These are phyloP conservation scores for Sporothrix curviconia DNA, from an alignment of 2,329 filamentous ascomycete species.

Conservation along the genomic window DNA sequence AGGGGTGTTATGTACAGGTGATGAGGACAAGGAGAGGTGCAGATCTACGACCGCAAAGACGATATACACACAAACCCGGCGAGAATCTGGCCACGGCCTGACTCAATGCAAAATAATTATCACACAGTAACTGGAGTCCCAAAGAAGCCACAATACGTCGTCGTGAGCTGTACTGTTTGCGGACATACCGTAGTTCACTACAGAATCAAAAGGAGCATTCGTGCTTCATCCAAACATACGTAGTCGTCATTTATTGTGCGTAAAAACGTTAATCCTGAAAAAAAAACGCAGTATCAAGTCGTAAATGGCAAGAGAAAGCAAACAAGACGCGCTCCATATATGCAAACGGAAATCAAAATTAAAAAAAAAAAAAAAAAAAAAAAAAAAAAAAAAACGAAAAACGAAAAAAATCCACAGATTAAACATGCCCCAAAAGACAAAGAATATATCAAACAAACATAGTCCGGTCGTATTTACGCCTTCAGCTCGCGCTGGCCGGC, in stretches of 20 bases:
- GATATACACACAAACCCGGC: not conserved
- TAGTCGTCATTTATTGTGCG: too few relatives aligned
- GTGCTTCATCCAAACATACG: not conserved
- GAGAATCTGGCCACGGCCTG: not conserved
- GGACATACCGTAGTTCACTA: too few relatives aligned
- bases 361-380: not conserved
- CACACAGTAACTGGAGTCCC: too few relatives aligned
- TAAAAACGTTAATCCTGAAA: too few relatives aligned
- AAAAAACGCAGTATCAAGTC: too few relatives aligned
- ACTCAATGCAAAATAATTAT: not conserved
- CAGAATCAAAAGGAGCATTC: not conserved
- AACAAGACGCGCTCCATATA: not conserved
- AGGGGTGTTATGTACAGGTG: too few relatives aligned
- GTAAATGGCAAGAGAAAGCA: not conserved
- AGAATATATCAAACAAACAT: too few relatives aligned
- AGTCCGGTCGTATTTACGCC: slow-evolving; percentile 28
- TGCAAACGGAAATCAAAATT: not conserved
- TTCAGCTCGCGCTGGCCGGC: slow-evolving; percentile 56
- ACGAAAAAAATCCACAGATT: not conserved
- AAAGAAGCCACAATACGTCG: too few relatives aligned
- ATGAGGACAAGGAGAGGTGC: too few relatives aligned
- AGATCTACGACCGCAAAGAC: not conserved
- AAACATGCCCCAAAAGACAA: too few relatives aligned
- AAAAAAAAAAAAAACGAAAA: not conserved
- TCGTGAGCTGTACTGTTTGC: not conserved